Conservation (phyloP, 148 eudicot genomes). For the Diospyros kaki region DNA sequence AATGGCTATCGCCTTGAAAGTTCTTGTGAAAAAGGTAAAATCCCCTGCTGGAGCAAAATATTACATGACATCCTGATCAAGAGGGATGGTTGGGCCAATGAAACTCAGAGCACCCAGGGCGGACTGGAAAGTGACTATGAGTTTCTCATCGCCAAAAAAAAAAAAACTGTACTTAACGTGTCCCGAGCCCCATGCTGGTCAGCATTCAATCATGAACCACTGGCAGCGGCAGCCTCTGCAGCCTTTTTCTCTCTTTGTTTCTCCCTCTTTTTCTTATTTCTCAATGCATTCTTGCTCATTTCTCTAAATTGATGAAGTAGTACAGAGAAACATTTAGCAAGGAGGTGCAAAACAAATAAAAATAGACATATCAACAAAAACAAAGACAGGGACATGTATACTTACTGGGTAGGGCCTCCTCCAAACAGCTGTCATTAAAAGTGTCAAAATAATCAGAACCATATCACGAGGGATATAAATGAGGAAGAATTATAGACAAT, state of each 20-base stretch:
- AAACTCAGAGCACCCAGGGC: no score
- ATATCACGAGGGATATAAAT: neutral
- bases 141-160: no score
- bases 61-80: no score
- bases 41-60: no score
- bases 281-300: slow-evolving; percentile 85
- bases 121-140: no score
- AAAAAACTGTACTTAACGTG: no score
- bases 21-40: no score
- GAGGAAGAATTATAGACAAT: neutral
- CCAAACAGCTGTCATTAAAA: slow-evolving; percentile 65
- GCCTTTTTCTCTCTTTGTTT: slow-evolving; percentile 93
- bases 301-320: slow-evolving; percentile 43
- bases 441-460: slow-evolving; percentile 1
- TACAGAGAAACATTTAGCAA: slow-evolving; percentile 2
- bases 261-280: slow-evolving; percentile 88
- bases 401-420: slow-evolving; percentile 53
- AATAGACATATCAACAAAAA: neutral
- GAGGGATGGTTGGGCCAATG: no score
- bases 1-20: no score
- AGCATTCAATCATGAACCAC: slow-evolving; percentile 29
- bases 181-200: no score
- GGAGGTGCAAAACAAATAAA: neutral
- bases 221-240: slow-evolving; percentile 53
- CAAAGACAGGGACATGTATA: slow-evolving; percentile 2